Percentiles rank a stretch among this genome's conserved stretches.
These are phyloP conservation scores for Coccinonectria pachysandricola DNA, from an alignment of 2,329 filamentous ascomycete species.

Conservation along the genomic window DNA sequence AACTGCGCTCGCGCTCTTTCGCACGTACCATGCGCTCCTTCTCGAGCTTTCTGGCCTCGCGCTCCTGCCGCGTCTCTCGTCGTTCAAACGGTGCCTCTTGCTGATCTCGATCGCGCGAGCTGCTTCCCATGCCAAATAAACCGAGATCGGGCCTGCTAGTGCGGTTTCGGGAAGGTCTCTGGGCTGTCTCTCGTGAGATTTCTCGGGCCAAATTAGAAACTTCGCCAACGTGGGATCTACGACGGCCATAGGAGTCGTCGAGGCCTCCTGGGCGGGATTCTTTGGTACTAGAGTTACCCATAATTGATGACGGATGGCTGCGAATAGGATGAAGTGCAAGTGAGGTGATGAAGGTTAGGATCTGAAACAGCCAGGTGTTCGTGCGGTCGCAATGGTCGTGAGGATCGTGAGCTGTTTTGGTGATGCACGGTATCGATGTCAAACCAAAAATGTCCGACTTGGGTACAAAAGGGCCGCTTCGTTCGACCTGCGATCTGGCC, in stretches of 20 bases:
- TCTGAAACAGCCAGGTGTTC: slow-evolving; percentile 2
- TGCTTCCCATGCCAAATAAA: slow-evolving; percentile 32
- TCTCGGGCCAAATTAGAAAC: slow-evolving; percentile 12
- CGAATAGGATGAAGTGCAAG: no score
- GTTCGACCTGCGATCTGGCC: no score
- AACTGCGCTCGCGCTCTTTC: slow-evolving; percentile 81
- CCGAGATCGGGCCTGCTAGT: slow-evolving; percentile 36
- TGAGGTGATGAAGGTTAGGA: slow-evolving; percentile 4
- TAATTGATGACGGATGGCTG: slow-evolving; percentile 10
- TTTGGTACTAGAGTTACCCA: slow-evolving; percentile 32
- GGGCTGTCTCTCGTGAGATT: slow-evolving; percentile 8
- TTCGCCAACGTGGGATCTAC: slow-evolving; percentile 13
- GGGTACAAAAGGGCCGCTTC: no score
- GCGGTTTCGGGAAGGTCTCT: slow-evolving; percentile 17
- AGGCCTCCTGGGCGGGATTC: slow-evolving; percentile 25
- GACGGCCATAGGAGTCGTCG: slow-evolving; percentile 14
- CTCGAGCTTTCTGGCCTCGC: slow-evolving; percentile 76
- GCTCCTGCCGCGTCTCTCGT: slow-evolving; percentile 82
- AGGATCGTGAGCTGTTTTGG: no score
- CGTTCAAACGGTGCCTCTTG: slow-evolving; percentile 45
- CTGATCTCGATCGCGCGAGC: slow-evolving; percentile 28
- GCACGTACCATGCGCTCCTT: slow-evolving; percentile 64
- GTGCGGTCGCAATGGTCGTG: no score
- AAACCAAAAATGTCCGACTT: no score
- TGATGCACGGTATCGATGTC: no score